phyloP scores from a whole-genome alignment of 371 early-diverging fungal species.

The Gilbertella persicaria region DNA sequence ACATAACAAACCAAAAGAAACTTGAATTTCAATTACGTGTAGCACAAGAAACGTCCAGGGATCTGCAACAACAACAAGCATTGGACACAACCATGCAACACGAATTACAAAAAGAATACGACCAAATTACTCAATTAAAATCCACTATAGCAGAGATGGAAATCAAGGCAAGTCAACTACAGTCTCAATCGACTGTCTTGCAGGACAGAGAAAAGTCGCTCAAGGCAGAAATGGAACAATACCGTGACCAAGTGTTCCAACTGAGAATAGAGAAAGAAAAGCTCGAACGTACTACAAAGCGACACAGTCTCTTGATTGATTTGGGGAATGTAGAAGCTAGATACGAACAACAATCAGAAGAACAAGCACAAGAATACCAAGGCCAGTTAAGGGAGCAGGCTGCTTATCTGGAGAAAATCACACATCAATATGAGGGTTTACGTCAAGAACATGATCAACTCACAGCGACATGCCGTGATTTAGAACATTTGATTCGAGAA shows the following conservation, averaged over 20 bases:
- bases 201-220: constrained; percentile 20
- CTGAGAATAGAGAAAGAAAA: constrained; percentile 35
- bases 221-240: constrained; percentile 30
- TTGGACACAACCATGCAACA: too few species aligned
- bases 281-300: constrained; percentile 36
- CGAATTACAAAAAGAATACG: constrained; percentile 17
- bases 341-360: constrained; percentile 49
- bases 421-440: constrained; percentile 25
- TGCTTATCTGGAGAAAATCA: constrained; percentile 39
- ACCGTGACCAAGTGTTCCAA: constrained; percentile 29
- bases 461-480: constrained; percentile 32
- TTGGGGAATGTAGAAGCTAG: constrained; percentile 30
- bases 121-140: constrained; percentile 23
- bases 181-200: constrained; percentile 27
- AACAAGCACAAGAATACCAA: constrained; percentile 46
- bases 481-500: constrained; percentile 43
- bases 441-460: constrained; percentile 35
- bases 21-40: constrained; percentile 33
- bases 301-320: constrained; percentile 32
- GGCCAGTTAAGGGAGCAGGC: constrained; percentile 50
- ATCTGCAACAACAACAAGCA: too few species aligned
- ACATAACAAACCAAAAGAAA: constrained; percentile 31
- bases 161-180: constrained; percentile 23
- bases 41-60: too few species aligned
- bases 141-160: constrained; percentile 33